A percentile compares a stretch with the other conserved stretches of the same genome.
These are phyloP conservation scores for Zancudomyces culisetae DNA, from an alignment of 371 early-diverging fungal genomes.

Conservation along the genomic window DNA sequence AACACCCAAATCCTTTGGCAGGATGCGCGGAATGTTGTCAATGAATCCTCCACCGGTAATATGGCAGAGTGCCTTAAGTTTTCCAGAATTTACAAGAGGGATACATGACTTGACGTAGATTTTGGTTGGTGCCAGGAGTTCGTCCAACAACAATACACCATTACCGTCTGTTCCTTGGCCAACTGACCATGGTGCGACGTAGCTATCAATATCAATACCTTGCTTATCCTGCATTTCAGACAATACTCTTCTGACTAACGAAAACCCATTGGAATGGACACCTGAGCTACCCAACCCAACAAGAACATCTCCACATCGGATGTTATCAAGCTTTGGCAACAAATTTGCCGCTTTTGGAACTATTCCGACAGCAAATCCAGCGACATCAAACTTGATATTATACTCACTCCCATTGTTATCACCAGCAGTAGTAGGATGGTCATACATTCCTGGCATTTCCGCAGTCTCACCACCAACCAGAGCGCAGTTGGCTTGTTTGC, in stretches of 20 bases:
- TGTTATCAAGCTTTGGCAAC: slow-evolving; percentile 60
- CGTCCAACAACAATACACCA: slow-evolving; percentile 46
- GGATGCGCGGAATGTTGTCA: slow-evolving; percentile 90
- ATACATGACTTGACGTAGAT: slow-evolving; percentile 84
- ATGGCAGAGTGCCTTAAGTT: slow-evolving; percentile 84
- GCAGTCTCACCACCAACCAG: slow-evolving; percentile 97
- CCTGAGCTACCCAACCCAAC: slow-evolving; percentile 86
- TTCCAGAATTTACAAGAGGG: slow-evolving; percentile 48
- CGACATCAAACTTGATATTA: slow-evolving; percentile 64
- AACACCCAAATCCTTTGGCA: slow-evolving; percentile 56
- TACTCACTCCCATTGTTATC: slow-evolving; percentile 32
- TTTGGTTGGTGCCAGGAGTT: slow-evolving; percentile 77
- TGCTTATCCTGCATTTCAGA: slow-evolving; percentile 1
- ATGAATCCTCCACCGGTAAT: slow-evolving; percentile 96
- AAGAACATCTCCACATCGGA: slow-evolving; percentile 62
- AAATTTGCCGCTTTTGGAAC: slow-evolving; percentile 63
- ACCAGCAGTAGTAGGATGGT: too few relatives aligned
- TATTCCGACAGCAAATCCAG: slow-evolving; percentile 95
- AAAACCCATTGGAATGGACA: slow-evolving; percentile 93
- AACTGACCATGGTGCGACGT: slow-evolving; percentile 56
- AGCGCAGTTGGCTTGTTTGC: slow-evolving; percentile 78
- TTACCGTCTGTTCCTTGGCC: not conserved
- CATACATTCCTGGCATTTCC: slow-evolving; percentile 96
- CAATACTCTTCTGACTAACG: slow-evolving; percentile 73
- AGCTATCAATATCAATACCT: slow-evolving; percentile 34